Percentiles rank a stretch among this genome's conserved stretches.
Evolutionary conservation across 768 basidiomycete genomes (phyloP).

Genomic region (Peribolospora kevripleyi): DNA sequence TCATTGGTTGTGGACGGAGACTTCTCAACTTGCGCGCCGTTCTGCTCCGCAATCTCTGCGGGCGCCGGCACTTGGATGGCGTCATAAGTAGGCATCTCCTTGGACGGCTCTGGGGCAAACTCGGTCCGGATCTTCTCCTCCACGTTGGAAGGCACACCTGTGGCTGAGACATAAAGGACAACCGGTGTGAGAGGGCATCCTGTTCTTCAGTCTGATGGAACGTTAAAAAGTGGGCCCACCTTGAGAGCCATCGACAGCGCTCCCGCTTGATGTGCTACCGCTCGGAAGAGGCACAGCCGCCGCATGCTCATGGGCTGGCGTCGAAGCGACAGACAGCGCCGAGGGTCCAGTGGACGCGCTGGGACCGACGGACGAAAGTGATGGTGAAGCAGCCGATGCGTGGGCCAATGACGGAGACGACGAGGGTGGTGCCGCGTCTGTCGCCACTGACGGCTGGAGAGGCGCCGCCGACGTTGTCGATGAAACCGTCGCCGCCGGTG

Average conservation of each 20-base stretch:
- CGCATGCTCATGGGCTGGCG: background rate
- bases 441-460: constrained; percentile 7
- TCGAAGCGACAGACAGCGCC: background rate
- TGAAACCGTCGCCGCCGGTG: constrained; percentile 24
- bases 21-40: too few species aligned
- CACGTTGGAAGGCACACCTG: too few species aligned
- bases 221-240: too few species aligned
- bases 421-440: constrained; percentile 22
- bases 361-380: background rate
- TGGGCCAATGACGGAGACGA: constrained; percentile 8
- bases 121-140: too few species aligned
- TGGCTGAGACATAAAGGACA: too few species aligned
- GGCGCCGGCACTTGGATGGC: too few species aligned
- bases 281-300: background rate
- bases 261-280: background rate
- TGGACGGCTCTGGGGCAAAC: too few species aligned
- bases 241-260: too few species aligned
- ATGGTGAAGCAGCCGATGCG: constrained; percentile 1
- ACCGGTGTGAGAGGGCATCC: too few species aligned
- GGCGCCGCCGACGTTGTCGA: constrained; percentile 17
- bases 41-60: too few species aligned
- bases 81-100: too few species aligned
- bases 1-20: background rate
- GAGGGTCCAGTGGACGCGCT: background rate
- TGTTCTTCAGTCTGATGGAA: too few species aligned